These are phyloP conservation scores for Neofusicoccum cordaticola DNA, from an alignment of 2,329 filamentous ascomycete genomes.

Conservation along the genomic window DNA sequence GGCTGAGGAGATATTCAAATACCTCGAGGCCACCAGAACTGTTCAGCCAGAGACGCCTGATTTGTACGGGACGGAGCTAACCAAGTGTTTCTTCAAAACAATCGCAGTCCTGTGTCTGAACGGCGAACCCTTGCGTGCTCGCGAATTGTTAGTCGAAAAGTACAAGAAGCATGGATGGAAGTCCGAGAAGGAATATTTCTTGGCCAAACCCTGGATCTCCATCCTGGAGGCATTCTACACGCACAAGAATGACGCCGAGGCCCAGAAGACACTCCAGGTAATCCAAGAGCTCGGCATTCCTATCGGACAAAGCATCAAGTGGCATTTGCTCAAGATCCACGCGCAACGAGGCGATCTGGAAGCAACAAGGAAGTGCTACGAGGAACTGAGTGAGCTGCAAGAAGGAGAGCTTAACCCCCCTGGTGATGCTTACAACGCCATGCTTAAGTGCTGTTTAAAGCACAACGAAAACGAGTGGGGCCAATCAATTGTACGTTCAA, in stretches of 20 bases:
- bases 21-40: neutral
- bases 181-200: neutral
- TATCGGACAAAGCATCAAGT: slow-evolving; percentile 41
- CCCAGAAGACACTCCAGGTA: slow-evolving; percentile 55
- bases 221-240: slow-evolving; percentile 61
- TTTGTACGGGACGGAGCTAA: neutral
- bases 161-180: neutral
- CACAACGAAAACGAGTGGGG: slow-evolving; percentile 5
- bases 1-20: neutral
- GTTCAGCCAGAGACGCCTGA: neutral
- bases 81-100: neutral
- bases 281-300: slow-evolving; percentile 43
- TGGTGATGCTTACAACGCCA: neutral
- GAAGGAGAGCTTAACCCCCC: neutral
- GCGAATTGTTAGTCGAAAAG: neutral
- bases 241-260: slow-evolving; percentile 57
- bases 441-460: slow-evolving; percentile 3
- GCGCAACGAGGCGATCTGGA: slow-evolving; percentile 55
- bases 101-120: neutral
- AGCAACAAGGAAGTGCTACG: slow-evolving; percentile 68
- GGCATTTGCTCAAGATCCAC: slow-evolving; percentile 61
- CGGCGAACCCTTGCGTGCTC: neutral
- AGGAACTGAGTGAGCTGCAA: slow-evolving; percentile 43
- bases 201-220: slow-evolving; percentile 25
- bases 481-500: slow-evolving; percentile 2